Evolutionary conservation across 805 yeast species (phyloP).

Genomic region (Saccharomycopsis malanga): DNA sequence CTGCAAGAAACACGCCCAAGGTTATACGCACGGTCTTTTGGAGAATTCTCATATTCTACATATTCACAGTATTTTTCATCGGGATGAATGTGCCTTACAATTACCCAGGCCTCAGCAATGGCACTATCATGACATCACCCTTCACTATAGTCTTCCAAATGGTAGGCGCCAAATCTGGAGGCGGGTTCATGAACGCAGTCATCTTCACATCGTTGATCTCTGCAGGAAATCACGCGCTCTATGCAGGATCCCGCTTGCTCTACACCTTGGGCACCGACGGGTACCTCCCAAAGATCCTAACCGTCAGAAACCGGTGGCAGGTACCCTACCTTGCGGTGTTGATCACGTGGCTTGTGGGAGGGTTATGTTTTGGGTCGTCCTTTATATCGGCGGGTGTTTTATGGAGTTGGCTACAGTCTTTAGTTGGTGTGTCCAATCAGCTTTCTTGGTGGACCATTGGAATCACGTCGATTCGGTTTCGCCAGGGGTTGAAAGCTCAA

Average conservation of each 20-base stretch:
- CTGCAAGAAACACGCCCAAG: conserved; percentile 51
- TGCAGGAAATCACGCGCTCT: conserved; percentile 49
- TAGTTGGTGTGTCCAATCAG: conserved; percentile 48
- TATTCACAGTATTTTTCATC: conserved; percentile 48
- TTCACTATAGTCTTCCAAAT: conserved; percentile 41
- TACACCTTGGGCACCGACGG: conserved; percentile 46
- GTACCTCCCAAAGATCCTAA: conserved; percentile 38
- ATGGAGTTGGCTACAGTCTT: conserved; percentile 47
- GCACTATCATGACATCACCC: conserved; percentile 35
- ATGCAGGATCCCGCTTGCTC: conserved; percentile 43
- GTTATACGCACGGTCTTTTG: conserved; percentile 52
- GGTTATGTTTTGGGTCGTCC: conserved; percentile 54
- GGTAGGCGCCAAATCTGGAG: conserved; percentile 48
- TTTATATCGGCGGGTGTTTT: conserved; percentile 47
- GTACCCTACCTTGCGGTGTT: conserved; percentile 45
- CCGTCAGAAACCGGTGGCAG: conserved; percentile 36
- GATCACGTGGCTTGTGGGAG: conserved; percentile 47
- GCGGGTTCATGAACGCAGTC: conserved; percentile 44
- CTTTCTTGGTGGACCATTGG: conserved; percentile 45
- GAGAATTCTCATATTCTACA: conserved; percentile 52
- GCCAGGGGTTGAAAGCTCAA: conserved; percentile 39
- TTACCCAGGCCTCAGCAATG: conserved; percentile 37
- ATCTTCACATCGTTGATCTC: conserved; percentile 49
- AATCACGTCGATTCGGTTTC: conserved; percentile 42
- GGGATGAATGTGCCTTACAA: conserved; percentile 54